Evolutionary conservation across 495 filamentous ascomycete species (phyloP), one percentile per base, ranked within the genome.

Genomic region (Daldinia loculata): DNA sequence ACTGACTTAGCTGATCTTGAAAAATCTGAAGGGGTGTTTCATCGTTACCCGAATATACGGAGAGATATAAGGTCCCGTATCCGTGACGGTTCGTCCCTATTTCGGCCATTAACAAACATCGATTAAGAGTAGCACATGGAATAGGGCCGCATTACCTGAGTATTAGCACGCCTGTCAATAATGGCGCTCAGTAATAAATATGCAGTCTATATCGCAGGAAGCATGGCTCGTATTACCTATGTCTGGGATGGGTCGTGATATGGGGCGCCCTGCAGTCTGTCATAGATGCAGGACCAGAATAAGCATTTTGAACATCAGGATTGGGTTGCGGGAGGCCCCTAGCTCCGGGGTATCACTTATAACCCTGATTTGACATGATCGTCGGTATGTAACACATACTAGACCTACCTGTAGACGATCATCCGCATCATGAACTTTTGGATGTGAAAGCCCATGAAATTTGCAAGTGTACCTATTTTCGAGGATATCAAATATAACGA

Each of bases 141-240:
- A 41, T 27, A 67, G 66, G 66, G 41, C 71, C 65, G 71, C 38
- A 56, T 61, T 71, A 69, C 66, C 68, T 67, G 41, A 62, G 59
- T 64, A 38, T 53, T 61, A 19, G 50, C 43, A 52, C 43, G 52
- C 32, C 52, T 50, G 34, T n/a, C 22, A 6, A 63, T 58, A 63
- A 34, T 63, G 32, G 34, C 22, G 30, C 41, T 63, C 24, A 30
- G 32, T 27, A 39, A 39, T 52, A 19, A 27, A 22, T 48, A 48
- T 24, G 8, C 27, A 63, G 43, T 48, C 12, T 30, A 6, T 36
- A 38, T 36, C 32, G 14, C 34, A 61, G 17, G 26, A 51, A 36
- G 36, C 52, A 59, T 60, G 51, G 32, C 14, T 55, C 36, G 53
- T 58, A 52, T 63, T 36, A 65, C 12, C 34, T 36, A 36, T 9